phyloP scores from a whole-genome alignment of 2,329 filamentous ascomycete species.

The Pyrenochaeta sp. region DNA sequence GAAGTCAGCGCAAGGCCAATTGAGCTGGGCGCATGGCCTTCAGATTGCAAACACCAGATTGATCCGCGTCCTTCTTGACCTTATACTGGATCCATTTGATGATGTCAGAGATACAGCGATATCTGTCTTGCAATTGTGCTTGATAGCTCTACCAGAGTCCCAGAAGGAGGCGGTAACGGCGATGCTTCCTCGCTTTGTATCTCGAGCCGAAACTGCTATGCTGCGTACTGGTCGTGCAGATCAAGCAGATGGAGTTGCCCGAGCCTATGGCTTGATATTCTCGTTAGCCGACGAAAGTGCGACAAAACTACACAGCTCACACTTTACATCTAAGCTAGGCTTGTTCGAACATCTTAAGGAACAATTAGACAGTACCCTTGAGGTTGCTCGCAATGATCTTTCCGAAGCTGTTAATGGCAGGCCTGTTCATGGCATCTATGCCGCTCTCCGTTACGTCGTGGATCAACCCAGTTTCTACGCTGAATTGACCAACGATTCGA shows the following conservation, averaged over 20 bases:
- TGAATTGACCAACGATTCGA: slow-evolving; percentile 14
- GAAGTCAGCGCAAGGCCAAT: slow-evolving; percentile 59
- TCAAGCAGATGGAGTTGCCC: slow-evolving; percentile 89
- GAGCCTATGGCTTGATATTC: slow-evolving; percentile 76
- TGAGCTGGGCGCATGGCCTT: slow-evolving; percentile 60
- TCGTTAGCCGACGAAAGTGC: slow-evolving; percentile 52
- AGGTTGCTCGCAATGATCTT: slow-evolving; percentile 70
- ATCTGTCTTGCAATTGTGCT: slow-evolving; percentile 52
- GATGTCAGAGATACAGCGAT: slow-evolving; percentile 75
- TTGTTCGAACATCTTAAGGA: slow-evolving; percentile 68
- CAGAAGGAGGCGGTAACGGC: slow-evolving; percentile 19
- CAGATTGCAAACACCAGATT: slow-evolving; percentile 55
- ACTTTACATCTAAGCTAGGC: slow-evolving; percentile 42
- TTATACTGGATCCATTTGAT: slow-evolving; percentile 89
- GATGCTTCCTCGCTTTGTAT: slow-evolving; percentile 35
- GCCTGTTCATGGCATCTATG: slow-evolving; percentile 57
- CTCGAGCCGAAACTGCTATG: slow-evolving; percentile 63
- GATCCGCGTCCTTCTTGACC: slow-evolving; percentile 74
- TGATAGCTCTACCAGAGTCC: slow-evolving; percentile 27
- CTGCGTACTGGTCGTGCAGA: slow-evolving; percentile 82
- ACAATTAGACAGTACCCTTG: slow-evolving; percentile 71
- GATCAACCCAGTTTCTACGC: slow-evolving; percentile 50
- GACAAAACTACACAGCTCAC: slow-evolving; percentile 13
- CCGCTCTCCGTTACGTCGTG: slow-evolving; percentile 59
- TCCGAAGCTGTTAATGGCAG: slow-evolving; percentile 63